Evolutionary conservation across 208 protist species (phyloP), one percentile per base, ranked within the genome.

Genomic region (Trypanosoma platydactyli): DNA sequence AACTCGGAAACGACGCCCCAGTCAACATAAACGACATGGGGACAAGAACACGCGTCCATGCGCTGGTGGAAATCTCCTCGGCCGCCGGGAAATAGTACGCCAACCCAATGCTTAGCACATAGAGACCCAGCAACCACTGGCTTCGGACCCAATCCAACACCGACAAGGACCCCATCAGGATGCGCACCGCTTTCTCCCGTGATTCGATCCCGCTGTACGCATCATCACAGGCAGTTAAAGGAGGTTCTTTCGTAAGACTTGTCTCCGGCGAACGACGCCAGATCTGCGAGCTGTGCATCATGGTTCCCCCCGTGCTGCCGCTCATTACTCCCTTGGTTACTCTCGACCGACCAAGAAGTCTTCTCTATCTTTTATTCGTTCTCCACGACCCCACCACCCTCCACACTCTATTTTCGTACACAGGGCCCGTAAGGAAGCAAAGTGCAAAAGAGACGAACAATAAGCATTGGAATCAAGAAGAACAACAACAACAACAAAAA

Each of bases 71-170:
- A 18, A 76, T 51, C n/a, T 51, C 62, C 7, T 41, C 20, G 29
- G 54, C 52, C 20, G 46, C 42, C 16, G 70, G 70, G 33, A n/a
- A 44, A 33, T 64, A 76, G 30, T 76, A 76, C 24, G 70, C 70
- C 35, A 57, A 20, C n/a, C 25, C 42, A 33, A 76, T 57, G 42
- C 60, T 64, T 15, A 66, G 9, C 4, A 76, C n/a, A 44, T 70
- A 69, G 24, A 76, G 70, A 40, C 70, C 58, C 7, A 70, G 50
- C 16, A 76, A 22, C 61, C 50, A 68, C 53, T 76, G 70, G 30
- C 57, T 44, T 2, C 70, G 70, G 22, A 69, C 33, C 70, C 70
- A 76, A 52, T 66, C 59, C 11, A 68, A 51, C 45, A 68, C 55
- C 3, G 53, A 69, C 24, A 68, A 40, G 27, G 62, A 64, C n/a